phyloP scores from a whole-genome alignment of 2,329 filamentous ascomycete genomes.

The Penicillium rolfsii region DNA sequence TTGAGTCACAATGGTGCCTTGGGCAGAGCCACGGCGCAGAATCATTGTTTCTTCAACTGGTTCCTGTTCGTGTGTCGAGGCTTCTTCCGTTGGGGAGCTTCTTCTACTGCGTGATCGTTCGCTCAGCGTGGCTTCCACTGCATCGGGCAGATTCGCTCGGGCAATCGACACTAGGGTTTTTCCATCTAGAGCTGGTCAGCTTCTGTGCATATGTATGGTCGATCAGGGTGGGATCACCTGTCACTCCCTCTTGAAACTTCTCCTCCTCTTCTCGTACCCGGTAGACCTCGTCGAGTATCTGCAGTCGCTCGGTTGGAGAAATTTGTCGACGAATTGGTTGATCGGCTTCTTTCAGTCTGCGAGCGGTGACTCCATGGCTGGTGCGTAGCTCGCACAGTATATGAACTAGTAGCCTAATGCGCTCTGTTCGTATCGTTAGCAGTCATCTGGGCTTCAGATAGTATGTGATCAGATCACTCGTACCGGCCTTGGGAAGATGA shows the following conservation, averaged over 20 bases:
- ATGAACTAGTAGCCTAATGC: constrained; percentile 45
- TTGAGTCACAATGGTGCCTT: constrained; percentile 8
- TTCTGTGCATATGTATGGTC: not conserved
- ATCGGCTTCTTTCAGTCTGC: constrained; percentile 45
- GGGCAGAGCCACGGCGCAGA: constrained; percentile 9
- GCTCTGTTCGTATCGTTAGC: constrained; percentile 30
- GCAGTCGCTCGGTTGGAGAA: constrained; percentile 38
- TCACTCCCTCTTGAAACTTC: constrained; percentile 41
- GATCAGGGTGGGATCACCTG: constrained; percentile 33
- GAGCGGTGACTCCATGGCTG: constrained; percentile 42
- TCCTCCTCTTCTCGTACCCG: constrained; percentile 45
- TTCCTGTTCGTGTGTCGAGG: constrained; percentile 15
- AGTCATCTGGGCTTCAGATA: not conserved
- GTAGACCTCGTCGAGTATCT: constrained; percentile 48
- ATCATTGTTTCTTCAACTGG: constrained; percentile 4
- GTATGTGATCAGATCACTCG: constrained; percentile 1
- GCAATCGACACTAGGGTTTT: constrained; percentile 32
- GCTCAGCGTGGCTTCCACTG: constrained; percentile 23
- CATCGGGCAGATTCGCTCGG: constrained; percentile 35
- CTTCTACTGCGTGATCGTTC: constrained; percentile 15
- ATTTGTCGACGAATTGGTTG: constrained; percentile 46
- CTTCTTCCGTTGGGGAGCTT: constrained; percentile 23
- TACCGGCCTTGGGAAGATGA: constrained; percentile 40
- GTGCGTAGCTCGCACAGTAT: constrained; percentile 44
- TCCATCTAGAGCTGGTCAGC: constrained; percentile 28